Conservation (phyloP, 2,329 filamentous ascomycete species). For the Cryphonectria radicalis region DNA sequence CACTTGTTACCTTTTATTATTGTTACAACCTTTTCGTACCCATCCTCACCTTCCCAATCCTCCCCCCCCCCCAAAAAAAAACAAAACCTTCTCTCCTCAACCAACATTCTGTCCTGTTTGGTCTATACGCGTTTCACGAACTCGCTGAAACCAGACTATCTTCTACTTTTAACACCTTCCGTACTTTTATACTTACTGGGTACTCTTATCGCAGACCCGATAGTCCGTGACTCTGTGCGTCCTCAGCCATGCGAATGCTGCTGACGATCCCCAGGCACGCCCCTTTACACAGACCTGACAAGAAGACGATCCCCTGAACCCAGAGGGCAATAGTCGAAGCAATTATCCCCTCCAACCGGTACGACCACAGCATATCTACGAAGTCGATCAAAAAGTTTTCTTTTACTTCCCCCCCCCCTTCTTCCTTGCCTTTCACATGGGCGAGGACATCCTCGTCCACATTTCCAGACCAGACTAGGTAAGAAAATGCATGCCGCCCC, state of each 20-base stretch:
- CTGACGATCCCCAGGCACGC: conserved; percentile 13
- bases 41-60: background rate
- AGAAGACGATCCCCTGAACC: background rate
- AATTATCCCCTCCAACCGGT: background rate
- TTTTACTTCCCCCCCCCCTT: background rate
- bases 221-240: conserved; percentile 7
- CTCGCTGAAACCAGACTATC: conserved; percentile 13
- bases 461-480: conserved; percentile 23
- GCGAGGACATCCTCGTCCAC: background rate
- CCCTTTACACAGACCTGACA: conserved; percentile 4
- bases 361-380: background rate
- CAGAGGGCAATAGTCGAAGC: background rate
- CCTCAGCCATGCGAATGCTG: conserved; percentile 11
- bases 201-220: conserved; percentile 8
- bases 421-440: background rate
- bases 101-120: background rate
- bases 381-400: background rate
- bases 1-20: background rate
- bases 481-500: conserved; percentile 14
- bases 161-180: background rate
- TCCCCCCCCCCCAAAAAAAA: too few relatives aligned
- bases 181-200: background rate
- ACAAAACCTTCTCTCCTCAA: background rate
- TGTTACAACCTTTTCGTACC: background rate
- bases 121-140: background rate